Conservation (phyloP, 2,329 filamentous ascomycete species). For the Cordyceps cateniannulata region DNA sequence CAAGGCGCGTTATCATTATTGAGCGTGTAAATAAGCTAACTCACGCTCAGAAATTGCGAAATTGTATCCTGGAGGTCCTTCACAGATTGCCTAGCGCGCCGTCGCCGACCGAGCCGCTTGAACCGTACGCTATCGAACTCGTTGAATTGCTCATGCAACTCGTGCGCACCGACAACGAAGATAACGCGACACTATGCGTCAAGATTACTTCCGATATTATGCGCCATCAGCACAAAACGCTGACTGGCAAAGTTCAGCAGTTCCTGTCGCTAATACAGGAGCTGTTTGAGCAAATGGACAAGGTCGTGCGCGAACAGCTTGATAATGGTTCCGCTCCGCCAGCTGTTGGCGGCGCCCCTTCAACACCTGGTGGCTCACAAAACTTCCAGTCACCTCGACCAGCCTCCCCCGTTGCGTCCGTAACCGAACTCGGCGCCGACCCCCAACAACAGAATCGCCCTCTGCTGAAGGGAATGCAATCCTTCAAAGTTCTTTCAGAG, state of each 20-base stretch:
- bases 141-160: conserved; percentile 86
- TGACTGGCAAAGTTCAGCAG: conserved; percentile 72
- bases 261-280: conserved; percentile 92
- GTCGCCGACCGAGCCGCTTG: conserved; percentile 72
- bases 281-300: conserved; percentile 91
- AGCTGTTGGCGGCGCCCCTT: conserved; percentile 52
- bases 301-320: conserved; percentile 90
- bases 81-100: conserved; percentile 71
- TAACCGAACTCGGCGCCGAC: conserved; percentile 71
- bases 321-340: conserved; percentile 62
- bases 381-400: conserved; percentile 85
- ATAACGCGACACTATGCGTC: conserved; percentile 96
- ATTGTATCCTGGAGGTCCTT: conserved; percentile 89
- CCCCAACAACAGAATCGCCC: conserved; percentile 74
- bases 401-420: conserved; percentile 78
- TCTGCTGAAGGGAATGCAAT: conserved; percentile 90
- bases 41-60: conserved; percentile 66
- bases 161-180: conserved; percentile 90
- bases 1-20: neutral
- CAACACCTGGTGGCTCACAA: conserved; percentile 58
- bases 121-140: conserved; percentile 80
- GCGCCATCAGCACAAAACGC: conserved; percentile 80
- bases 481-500: conserved; percentile 96
- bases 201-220: conserved; percentile 98
- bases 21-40: conserved; percentile 14